A percentile compares a stretch with the other conserved stretches of the same genome.
Conservation (phyloP, 805 yeast species). For the Diddensiella transvaalensis region DNA sequence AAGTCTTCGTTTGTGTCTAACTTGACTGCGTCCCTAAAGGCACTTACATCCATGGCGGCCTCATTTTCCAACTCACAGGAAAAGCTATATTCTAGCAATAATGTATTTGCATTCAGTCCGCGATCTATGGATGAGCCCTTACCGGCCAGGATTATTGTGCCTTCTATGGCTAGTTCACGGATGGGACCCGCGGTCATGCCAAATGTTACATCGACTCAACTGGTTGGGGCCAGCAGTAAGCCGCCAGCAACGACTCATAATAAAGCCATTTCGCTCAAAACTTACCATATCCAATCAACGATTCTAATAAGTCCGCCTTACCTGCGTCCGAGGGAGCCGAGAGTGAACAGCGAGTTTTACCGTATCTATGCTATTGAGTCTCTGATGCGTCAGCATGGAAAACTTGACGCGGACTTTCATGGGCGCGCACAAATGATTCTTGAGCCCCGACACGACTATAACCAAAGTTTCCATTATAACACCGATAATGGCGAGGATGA, state of each 20-base stretch:
- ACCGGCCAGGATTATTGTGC: conserved; percentile 5
- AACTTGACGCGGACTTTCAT: conserved; percentile 30
- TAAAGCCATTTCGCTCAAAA: conserved; percentile 25
- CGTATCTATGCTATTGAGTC: conserved; percentile 35
- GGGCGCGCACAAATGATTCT: conserved; percentile 34
- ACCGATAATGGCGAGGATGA: conserved; percentile 22
- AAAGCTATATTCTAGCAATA: conserved; percentile 17
- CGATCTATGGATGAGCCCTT: conserved; percentile 26
- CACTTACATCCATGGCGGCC: conserved; percentile 21
- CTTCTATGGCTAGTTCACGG: neutral
- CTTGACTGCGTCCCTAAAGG: conserved; percentile 24
- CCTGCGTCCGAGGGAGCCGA: conserved; percentile 31
- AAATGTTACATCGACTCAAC: neutral
- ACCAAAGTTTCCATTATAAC: conserved; percentile 9
- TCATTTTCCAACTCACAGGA: conserved; percentile 25
- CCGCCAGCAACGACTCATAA: conserved; percentile 1
- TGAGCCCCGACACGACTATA: conserved; percentile 27
- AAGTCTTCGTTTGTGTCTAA: conserved; percentile 24
- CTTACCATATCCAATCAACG: conserved; percentile 31
- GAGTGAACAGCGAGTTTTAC: conserved; percentile 34
- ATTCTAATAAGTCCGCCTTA: conserved; percentile 23
- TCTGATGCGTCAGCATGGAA: conserved; percentile 33
- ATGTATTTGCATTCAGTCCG: conserved; percentile 25
- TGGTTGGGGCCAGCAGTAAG: neutral
- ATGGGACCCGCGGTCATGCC: neutral